Evolutionary conservation across 768 basidiomycete genomes (phyloP).

Genomic region (Pisolithus orientalis): DNA sequence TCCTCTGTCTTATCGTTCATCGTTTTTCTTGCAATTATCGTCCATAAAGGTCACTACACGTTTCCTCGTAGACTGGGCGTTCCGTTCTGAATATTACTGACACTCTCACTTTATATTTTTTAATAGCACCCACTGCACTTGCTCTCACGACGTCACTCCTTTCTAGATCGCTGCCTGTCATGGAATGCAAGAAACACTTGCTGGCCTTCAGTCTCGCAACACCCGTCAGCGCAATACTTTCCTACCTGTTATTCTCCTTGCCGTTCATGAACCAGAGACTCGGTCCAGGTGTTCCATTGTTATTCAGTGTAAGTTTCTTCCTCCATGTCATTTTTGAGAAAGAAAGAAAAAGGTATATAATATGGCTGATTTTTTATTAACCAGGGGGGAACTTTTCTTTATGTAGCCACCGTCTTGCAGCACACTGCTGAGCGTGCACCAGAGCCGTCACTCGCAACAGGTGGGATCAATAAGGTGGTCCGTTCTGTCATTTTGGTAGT

Average conservation of each 20-base stretch:
- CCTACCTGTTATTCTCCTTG: constrained; percentile 60
- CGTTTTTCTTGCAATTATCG: constrained; percentile 83
- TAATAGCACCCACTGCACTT: constrained; percentile 79
- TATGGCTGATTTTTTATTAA: background rate
- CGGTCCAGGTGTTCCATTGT: constrained; percentile 71
- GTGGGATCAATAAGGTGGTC: constrained; percentile 37
- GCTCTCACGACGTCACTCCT: constrained; percentile 84
- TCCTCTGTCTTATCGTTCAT: constrained; percentile 61
- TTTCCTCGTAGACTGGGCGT: too few species aligned
- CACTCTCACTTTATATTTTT: constrained; percentile 2
- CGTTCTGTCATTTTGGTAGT: constrained; percentile 49
- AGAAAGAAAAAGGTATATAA: constrained; percentile 1
- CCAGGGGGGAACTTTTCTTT: constrained; percentile 90
- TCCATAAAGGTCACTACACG: constrained; percentile 71
- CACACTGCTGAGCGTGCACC: constrained; percentile 50
- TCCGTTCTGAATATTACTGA: too few species aligned
- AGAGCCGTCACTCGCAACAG: constrained; percentile 18
- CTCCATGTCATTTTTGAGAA: too few species aligned
- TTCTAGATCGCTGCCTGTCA: constrained; percentile 60
- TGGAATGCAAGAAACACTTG: constrained; percentile 69
- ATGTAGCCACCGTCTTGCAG: constrained; percentile 89
- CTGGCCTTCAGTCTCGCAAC: constrained; percentile 79
- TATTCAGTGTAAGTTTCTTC: constrained; percentile 66
- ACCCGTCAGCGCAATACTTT: constrained; percentile 73
- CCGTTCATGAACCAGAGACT: constrained; percentile 32